Conservation (phyloP, 345 rosid species). For the Pistacia atlantica region DNA sequence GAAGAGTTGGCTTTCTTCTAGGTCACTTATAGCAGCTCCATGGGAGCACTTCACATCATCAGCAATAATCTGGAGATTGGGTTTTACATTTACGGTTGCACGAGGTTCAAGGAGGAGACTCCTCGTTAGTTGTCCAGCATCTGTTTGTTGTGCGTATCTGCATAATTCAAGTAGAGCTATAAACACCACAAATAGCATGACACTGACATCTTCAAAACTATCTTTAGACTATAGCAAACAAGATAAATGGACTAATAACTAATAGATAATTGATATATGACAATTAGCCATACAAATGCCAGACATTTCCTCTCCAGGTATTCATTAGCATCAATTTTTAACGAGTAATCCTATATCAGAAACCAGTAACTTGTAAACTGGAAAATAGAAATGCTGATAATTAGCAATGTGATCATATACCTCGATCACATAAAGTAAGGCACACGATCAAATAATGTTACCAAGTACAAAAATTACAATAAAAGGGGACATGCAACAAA, state of each 20-base stretch:
- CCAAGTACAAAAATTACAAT: background rate
- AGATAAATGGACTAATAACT: background rate
- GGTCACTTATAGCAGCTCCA: constrained; percentile 94
- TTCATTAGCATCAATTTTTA: background rate
- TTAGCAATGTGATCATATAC: background rate
- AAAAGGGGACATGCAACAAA: background rate
- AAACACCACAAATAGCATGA: background rate
- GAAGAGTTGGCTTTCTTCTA: constrained; percentile 86
- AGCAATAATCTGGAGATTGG: constrained; percentile 91
- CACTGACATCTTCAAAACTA: background rate
- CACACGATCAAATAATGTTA: background rate
- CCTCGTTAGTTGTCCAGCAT: constrained; percentile 89
- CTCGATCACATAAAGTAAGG: background rate
- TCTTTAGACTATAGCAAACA: background rate
- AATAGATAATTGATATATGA: background rate
- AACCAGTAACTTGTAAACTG: background rate
- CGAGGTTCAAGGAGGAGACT: constrained; percentile 84
- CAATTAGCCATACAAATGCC: background rate
- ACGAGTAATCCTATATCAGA: too few species aligned
- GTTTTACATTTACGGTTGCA: constrained; percentile 87
- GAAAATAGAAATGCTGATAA: background rate
- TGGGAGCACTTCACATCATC: constrained; percentile 95
- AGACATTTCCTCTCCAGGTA: background rate
- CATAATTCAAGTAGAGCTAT: background rate
- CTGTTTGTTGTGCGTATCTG: constrained; percentile 90